phyloP scores from a whole-genome alignment of 2,329 filamentous ascomycete genomes.

The Furcasterigmium sp. region DNA sequence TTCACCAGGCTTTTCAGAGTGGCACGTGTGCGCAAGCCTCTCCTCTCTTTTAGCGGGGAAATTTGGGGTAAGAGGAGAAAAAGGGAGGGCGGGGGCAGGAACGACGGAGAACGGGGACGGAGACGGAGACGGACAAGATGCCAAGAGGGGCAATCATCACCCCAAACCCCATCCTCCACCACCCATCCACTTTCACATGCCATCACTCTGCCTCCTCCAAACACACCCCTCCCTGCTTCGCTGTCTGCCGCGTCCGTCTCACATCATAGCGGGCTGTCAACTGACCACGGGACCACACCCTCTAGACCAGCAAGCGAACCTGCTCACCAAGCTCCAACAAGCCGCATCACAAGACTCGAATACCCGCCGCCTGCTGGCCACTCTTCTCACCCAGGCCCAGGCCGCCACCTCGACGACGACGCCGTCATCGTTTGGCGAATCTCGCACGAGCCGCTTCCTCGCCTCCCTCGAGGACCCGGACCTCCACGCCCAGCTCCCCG shows the following conservation, averaged over 20 bases:
- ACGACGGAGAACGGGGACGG: not conserved
- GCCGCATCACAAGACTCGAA: slow-evolving; percentile 13
- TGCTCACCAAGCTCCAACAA: slow-evolving; percentile 22
- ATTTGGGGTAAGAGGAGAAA: slow-evolving; percentile 1
- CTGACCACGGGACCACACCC: slow-evolving; percentile 27
- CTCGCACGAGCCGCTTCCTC: slow-evolving; percentile 36
- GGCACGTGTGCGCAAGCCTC: not conserved
- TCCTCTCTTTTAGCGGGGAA: not conserved
- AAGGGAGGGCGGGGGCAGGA: no score
- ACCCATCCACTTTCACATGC: slow-evolving; percentile 11
- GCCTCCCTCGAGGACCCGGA: slow-evolving; percentile 44
- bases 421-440: slow-evolving; percentile 15
- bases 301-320: slow-evolving; percentile 25
- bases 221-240: not conserved
- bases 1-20: not conserved
- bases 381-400: slow-evolving; percentile 12
- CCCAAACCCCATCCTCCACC: not conserved
- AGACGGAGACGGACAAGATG: not conserved
- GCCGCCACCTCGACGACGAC: slow-evolving; percentile 23
- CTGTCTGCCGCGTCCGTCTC: not conserved
- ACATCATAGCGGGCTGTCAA: not conserved
- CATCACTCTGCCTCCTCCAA: slow-evolving; percentile 1
- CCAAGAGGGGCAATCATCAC: slow-evolving; percentile 5
- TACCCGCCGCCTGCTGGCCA: slow-evolving; percentile 11
- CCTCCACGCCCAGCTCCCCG: slow-evolving; percentile 44